A percentile compares a stretch with the other conserved stretches of the same genome.
Evolutionary conservation across 2,329 filamentous ascomycete genomes (phyloP).

Genomic region (Tympanopsis confertula): DNA sequence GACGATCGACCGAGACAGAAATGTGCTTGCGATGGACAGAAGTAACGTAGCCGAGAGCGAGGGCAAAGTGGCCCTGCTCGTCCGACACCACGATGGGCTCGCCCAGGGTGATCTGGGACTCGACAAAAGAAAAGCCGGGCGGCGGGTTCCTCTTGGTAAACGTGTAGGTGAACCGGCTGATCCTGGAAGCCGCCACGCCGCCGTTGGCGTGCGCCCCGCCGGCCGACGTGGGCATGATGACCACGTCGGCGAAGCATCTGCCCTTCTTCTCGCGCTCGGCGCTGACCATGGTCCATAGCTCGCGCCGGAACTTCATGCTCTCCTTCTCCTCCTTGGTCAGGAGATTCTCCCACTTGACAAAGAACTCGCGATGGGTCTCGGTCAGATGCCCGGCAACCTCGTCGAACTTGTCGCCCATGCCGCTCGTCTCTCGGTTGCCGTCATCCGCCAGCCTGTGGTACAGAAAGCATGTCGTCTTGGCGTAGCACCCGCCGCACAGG

Average conservation of each 20-base stretch:
- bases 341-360: constrained; percentile 86
- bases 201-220: constrained; percentile 52
- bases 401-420: constrained; percentile 70
- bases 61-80: constrained; percentile 85
- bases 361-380: constrained; percentile 66
- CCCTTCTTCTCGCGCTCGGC: constrained; percentile 76
- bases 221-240: constrained; percentile 68
- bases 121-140: constrained; percentile 69
- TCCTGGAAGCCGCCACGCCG: constrained; percentile 57
- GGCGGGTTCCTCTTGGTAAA: constrained; percentile 60
- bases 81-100: constrained; percentile 96
- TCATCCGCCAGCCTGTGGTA: constrained; percentile 86
- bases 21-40: constrained; percentile 65
- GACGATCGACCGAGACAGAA: constrained; percentile 79
- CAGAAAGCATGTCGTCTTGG: constrained; percentile 79
- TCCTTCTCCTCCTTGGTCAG: constrained; percentile 92
- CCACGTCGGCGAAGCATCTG: constrained; percentile 77
- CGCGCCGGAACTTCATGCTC: constrained; percentile 72
- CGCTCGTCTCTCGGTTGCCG: constrained; percentile 70
- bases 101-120: constrained; percentile 76
- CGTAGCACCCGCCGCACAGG: constrained; percentile 79
- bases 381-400: constrained; percentile 71
- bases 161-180: constrained; percentile 82
- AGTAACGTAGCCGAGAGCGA: constrained; percentile 84
- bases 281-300: constrained; percentile 94